These are phyloP conservation scores for Trypethelium eluteriae DNA, from an alignment of 495 filamentous ascomycete species.

Conservation along the genomic window DNA sequence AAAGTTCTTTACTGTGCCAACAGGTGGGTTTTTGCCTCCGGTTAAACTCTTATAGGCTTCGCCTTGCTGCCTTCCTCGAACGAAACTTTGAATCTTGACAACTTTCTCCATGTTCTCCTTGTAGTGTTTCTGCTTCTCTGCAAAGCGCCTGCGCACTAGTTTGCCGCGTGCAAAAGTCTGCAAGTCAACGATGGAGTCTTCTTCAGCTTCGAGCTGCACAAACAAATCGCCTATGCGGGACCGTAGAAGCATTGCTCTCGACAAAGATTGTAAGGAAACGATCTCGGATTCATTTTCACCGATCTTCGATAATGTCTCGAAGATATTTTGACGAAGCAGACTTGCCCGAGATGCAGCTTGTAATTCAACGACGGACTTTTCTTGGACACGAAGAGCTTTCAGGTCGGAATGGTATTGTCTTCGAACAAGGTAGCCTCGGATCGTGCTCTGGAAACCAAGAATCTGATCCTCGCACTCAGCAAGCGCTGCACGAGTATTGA, in stretches of 20 bases:
- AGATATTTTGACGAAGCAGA: conserved; percentile 46
- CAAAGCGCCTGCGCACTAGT: conserved; percentile 65
- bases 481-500: conserved; percentile 34
- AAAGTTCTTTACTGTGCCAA: conserved; percentile 93
- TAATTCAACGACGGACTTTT: conserved; percentile 50
- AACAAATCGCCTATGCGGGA: conserved; percentile 61
- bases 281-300: conserved; percentile 50
- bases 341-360: conserved; percentile 66
- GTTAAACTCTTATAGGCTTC: conserved; percentile 96
- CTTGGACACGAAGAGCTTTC: conserved; percentile 53
- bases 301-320: conserved; percentile 50
- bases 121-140: conserved; percentile 79
- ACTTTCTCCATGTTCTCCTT: conserved; percentile 97
- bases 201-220: conserved; percentile 69
- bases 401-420: conserved; percentile 40
- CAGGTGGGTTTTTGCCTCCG: conserved; percentile 93
- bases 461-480: conserved; percentile 34
- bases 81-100: conserved; percentile 95
- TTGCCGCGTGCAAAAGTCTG: conserved; percentile 69
- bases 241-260: conserved; percentile 71
- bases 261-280: conserved; percentile 60
- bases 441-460: conserved; percentile 29
- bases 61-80: conserved; percentile 85
- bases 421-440: conserved; percentile 38
- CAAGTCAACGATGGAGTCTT: conserved; percentile 62